phyloP scores from a whole-genome alignment of 1,139 yeast species.

The Kurtzmaniella quercitrusa region DNA sequence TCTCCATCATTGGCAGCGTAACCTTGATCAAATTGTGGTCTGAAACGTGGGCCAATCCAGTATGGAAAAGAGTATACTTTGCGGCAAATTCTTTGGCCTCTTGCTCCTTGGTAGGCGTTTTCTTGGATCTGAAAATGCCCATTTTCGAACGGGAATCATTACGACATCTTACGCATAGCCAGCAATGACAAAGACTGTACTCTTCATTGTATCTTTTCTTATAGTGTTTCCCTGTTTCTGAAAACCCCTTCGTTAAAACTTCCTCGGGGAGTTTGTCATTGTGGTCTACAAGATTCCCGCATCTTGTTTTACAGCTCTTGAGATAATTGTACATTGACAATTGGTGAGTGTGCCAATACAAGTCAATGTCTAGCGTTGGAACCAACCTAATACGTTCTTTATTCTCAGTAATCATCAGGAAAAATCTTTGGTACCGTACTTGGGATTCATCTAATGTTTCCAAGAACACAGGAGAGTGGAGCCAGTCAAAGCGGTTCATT shows the following conservation, averaged over 20 bases:
- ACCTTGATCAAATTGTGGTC: constrained; percentile 2
- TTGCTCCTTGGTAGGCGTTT: not conserved
- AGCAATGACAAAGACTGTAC: constrained; percentile 15
- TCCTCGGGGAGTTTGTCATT: constrained; percentile 23
- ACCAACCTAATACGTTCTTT: constrained; percentile 16
- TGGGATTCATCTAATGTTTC: constrained; percentile 19
- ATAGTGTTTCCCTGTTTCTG: constrained; percentile 12
- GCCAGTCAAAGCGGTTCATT: constrained; percentile 28
- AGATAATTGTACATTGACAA: constrained; percentile 21
- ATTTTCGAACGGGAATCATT: not conserved
- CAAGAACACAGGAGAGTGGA: constrained; percentile 17
- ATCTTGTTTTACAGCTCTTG: constrained; percentile 13
- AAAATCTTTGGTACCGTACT: constrained; percentile 24
- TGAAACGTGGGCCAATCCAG: constrained; percentile 6
- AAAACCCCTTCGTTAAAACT: constrained; percentile 10
- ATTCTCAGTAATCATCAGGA: constrained; percentile 14
- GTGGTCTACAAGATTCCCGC: constrained; percentile 19
- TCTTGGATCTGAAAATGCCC: not conserved
- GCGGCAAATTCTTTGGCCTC: not conserved
- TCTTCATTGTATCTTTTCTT: constrained; percentile 7
- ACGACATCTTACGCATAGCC: constrained; percentile 9
- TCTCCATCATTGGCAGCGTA: not conserved
- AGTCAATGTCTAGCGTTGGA: constrained; percentile 37
- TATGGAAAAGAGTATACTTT: not conserved
- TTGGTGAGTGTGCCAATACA: constrained; percentile 40